Evolutionary conservation across 441 rosid genomes (phyloP), one percentile per base, ranked within the genome.

Genomic region (Pelargonium myrrhifolium): DNA sequence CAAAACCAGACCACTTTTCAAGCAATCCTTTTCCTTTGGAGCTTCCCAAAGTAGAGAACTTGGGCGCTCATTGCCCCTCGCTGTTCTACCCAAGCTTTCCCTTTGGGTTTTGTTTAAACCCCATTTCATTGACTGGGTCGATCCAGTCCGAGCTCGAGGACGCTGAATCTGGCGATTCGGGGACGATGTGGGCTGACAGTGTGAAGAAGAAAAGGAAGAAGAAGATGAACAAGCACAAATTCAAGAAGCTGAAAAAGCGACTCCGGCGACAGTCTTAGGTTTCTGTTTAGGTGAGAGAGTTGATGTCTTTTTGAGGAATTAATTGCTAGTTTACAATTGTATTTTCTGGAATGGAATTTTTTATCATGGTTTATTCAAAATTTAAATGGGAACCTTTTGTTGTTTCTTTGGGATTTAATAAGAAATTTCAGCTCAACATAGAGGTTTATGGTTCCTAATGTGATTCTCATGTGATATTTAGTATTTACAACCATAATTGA

Each of bases 141-240:
- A 40, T 47, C 56, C 65, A 5, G 28, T 71, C 45, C 31, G 75
- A 65, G 45, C 68, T 42, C 11, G 70, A 69, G 9, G 74, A 65
- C 1, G 76, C 26, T 3, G 77, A 40, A 8, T 59, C 76, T 1
- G 71, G 69, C 51, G 80, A 31, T 64, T 63, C 45, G 11, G 68
- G 69, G n/a, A 77, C 79, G 45, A 43, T 86, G 71, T 77, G 89
- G 78, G 88, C 90, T 0, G 96, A 89, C 74, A 89, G 94, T 65
- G 94, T 89, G 81, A 91, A 89, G 87, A 91, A 91, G 86, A 91
- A 89, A 85, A 81, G 97, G 82, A 89, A 91, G 93, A 89, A 82
- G 88, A 91, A 87, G 87, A 91, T 87, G 96, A 91, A 91, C 70
- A 89, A 91, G 83, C 96, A 91, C 70, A 91, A 87, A 84, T 87